A percentile compares a stretch with the other conserved stretches of the same genome.
These are phyloP conservation scores for Stephania cephalantha DNA, from an alignment of 164 flowering plant genomes.

Conservation along the genomic window DNA sequence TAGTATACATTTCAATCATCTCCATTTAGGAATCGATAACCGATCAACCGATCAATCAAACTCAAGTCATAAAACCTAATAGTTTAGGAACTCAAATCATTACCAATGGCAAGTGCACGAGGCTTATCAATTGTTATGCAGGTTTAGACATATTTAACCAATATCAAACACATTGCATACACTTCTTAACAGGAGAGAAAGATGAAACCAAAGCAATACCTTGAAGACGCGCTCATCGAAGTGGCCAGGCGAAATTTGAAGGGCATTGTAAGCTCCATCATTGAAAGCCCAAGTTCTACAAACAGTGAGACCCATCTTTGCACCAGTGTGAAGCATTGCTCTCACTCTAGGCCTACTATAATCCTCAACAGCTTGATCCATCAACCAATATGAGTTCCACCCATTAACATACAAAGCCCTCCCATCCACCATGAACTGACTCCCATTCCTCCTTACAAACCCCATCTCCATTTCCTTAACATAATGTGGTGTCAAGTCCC, in stretches of 20 bases:
- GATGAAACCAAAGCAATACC: slow-evolving; percentile 33
- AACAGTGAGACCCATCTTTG: slow-evolving; percentile 91
- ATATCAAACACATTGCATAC: not conserved
- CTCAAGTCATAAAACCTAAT: not conserved
- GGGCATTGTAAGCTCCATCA: slow-evolving; percentile 87
- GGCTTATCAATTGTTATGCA: not conserved
- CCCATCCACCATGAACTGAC: slow-evolving; percentile 69
- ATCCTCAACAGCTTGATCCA: slow-evolving; percentile 78
- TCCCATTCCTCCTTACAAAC: slow-evolving; percentile 72
- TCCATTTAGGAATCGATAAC: not conserved
- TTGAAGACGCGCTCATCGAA: slow-evolving; percentile 66
- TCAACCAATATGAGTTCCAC: slow-evolving; percentile 95
- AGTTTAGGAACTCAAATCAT: not conserved
- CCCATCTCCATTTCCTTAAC: slow-evolving; percentile 28
- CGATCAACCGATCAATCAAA: not conserved
- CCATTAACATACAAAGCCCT: slow-evolving; percentile 71
- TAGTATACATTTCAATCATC: not conserved
- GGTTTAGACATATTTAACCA: not conserved
- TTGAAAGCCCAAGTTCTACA: slow-evolving; percentile 99
- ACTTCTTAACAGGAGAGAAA: not conserved
- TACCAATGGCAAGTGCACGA: not conserved
- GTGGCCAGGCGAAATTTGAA: slow-evolving; percentile 78
- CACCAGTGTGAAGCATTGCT: slow-evolving; percentile 62
- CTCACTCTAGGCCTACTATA: slow-evolving; percentile 49
- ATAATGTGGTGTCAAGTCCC: slow-evolving; percentile 31